phyloP scores from a whole-genome alignment of 148 eudicot species.

The Rhododendron henanense region DNA sequence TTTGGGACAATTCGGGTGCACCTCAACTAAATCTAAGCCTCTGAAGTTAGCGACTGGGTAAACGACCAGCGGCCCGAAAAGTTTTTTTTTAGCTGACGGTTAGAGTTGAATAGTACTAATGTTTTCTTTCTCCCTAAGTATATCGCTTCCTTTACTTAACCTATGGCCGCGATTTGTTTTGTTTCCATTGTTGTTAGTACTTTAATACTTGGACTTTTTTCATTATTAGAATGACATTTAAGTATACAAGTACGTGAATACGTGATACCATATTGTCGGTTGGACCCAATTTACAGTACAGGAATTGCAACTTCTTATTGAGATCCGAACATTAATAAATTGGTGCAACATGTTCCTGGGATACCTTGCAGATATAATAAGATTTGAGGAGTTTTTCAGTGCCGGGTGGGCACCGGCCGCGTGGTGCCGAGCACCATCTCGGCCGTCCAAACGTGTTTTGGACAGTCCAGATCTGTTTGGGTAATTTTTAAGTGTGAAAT shows the following conservation, averaged over 20 bases:
- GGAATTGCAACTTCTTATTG: neutral
- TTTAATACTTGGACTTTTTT: no score
- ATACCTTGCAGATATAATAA: neutral
- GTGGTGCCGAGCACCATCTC: no score
- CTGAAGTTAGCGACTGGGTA: neutral
- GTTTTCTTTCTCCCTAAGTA: neutral
- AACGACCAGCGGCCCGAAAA: neutral
- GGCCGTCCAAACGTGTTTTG: no score
- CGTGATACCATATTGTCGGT: neutral
- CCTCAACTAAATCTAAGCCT: neutral
- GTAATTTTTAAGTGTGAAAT: no score
- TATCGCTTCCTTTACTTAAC: neutral
- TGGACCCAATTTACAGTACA: neutral
- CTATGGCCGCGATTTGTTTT: neutral
- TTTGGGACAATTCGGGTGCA: neutral
- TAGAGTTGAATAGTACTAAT: neutral
- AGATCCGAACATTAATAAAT: constrained; percentile 7
- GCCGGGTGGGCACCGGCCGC: no score
- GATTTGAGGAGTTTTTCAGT: neutral
- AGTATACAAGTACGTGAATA: neutral
- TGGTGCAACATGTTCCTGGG: neutral
- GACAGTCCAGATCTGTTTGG: no score
- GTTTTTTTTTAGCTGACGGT: neutral
- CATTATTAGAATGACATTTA: neutral
- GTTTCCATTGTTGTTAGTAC: neutral